Percentiles rank a stretch among this genome's conserved stretches.
Evolutionary conservation across 1,284 basidiomycete species (phyloP).

Genomic region (Cutaneotrichosporon dermatis): DNA sequence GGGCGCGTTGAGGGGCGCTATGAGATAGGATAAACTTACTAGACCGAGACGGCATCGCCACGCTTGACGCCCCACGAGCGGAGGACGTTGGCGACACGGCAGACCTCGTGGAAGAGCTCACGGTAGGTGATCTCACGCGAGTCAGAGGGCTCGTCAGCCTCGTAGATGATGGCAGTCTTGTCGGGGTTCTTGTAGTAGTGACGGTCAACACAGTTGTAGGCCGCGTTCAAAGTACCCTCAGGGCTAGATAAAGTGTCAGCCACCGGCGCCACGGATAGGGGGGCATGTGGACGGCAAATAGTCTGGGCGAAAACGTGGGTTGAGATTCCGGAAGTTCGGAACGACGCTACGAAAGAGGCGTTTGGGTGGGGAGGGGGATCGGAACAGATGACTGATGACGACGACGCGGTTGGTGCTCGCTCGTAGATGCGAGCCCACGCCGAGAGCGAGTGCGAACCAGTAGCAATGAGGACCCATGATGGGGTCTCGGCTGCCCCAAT

Average conservation of each 20-base stretch:
- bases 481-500: not conserved
- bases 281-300: not conserved
- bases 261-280: not conserved
- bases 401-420: no score
- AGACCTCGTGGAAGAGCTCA: slow-evolving; percentile 86
- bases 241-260: slow-evolving; percentile 50
- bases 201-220: slow-evolving; percentile 97
- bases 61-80: slow-evolving; percentile 87
- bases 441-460: no score
- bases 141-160: slow-evolving; percentile 89
- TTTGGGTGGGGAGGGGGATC: no score
- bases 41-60: slow-evolving; percentile 90
- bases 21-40: slow-evolving; percentile 42
- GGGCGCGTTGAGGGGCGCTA: no score
- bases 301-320: not conserved
- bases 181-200: slow-evolving; percentile 76
- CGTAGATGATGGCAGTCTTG: slow-evolving; percentile 96
- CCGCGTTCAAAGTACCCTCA: slow-evolving; percentile 79
- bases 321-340: no score
- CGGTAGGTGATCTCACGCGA: slow-evolving; percentile 73
- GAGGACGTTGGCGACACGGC: slow-evolving; percentile 85
- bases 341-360: no score
- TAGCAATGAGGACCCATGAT: no score
- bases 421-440: no score
- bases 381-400: no score